These are phyloP conservation scores for Arabidopsis hybrid DNA, from an alignment of 441 rosid species.

Conservation along the genomic window DNA sequence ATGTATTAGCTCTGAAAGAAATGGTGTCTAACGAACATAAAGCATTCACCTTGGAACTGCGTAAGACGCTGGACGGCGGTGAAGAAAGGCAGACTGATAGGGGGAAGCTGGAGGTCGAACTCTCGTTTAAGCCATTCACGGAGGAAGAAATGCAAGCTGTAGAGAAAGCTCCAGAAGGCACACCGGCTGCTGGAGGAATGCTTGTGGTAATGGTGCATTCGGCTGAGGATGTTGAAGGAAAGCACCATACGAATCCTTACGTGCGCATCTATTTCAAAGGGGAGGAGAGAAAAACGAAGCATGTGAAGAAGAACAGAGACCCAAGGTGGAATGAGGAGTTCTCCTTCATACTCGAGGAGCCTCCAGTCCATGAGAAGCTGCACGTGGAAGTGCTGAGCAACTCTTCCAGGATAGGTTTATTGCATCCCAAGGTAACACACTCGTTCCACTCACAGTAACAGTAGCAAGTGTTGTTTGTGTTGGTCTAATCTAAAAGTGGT, in stretches of 20 bases:
- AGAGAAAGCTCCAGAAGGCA: conserved; percentile 87
- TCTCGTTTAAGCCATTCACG: conserved; percentile 83
- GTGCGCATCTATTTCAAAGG: conserved; percentile 80
- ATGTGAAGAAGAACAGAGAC: conserved; percentile 86
- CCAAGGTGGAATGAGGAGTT: conserved; percentile 98
- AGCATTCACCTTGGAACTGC: conserved; percentile 68
- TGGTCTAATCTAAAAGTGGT: conserved; percentile 9
- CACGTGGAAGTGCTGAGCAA: conserved; percentile 87
- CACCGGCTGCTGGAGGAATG: conserved; percentile 88
- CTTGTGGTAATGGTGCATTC: conserved; percentile 86
- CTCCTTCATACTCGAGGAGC: conserved; percentile 74
- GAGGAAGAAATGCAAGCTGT: conserved; percentile 67
- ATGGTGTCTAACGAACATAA: conserved; percentile 78
- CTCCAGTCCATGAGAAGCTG: conserved; percentile 73
- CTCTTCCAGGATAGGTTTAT: conserved; percentile 80
- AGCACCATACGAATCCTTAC: conserved; percentile 91
- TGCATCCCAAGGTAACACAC: conserved; percentile 80
- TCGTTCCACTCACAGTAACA: conserved; percentile 4
- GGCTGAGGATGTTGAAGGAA: conserved; percentile 95
- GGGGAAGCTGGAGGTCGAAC: conserved; percentile 82
- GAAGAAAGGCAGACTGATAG: conserved; percentile 69
- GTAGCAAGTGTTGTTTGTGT: conserved; percentile 2
- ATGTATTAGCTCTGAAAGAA: conserved; percentile 78
- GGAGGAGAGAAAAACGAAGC: conserved; percentile 88
- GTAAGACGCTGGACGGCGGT: conserved; percentile 57